Evolutionary conservation across 2,329 filamentous ascomycete genomes (phyloP).

Genomic region (Diaporthe helianthi): DNA sequence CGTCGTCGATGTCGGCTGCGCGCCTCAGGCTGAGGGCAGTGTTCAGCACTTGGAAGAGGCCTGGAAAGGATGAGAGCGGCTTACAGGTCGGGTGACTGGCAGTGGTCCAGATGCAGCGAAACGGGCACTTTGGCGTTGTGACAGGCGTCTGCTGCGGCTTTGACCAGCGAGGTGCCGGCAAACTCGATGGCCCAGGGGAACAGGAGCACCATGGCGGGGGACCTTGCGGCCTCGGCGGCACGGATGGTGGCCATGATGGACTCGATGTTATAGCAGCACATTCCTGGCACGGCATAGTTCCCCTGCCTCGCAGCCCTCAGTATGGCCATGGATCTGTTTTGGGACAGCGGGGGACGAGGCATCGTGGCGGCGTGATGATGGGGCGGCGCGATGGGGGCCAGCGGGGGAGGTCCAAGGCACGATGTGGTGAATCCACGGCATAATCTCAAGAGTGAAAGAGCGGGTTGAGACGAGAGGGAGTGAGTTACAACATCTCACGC

Average conservation of each 20-base stretch:
- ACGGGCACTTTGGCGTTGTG: slow-evolving; percentile 65
- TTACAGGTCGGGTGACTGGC: slow-evolving; percentile 64
- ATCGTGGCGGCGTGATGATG: slow-evolving; percentile 38
- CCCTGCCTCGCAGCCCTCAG: slow-evolving; percentile 61
- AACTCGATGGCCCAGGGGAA: slow-evolving; percentile 78
- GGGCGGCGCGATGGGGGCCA: no score
- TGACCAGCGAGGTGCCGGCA: slow-evolving; percentile 62
- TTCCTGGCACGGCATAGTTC: slow-evolving; percentile 65
- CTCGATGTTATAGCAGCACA: slow-evolving; percentile 73
- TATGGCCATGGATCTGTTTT: slow-evolving; percentile 62
- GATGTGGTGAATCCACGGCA: not conserved
- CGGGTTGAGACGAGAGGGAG: not conserved
- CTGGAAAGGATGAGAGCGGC: not conserved
- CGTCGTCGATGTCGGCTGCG: slow-evolving; percentile 60
- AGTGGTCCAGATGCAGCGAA: slow-evolving; percentile 71
- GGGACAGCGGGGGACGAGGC: slow-evolving; percentile 47
- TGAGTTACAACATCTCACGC: not conserved
- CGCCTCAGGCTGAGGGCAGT: slow-evolving; percentile 51
- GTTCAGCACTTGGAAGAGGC: not conserved
- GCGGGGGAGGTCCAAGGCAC: not conserved
- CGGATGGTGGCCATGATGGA: slow-evolving; percentile 72
- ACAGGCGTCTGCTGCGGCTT: slow-evolving; percentile 62
- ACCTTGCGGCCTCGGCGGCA: slow-evolving; percentile 71
- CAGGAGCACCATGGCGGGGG: slow-evolving; percentile 74
- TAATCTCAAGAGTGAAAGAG: not conserved